Evolutionary conservation across 106 monocot species (phyloP), one percentile per base, ranked within the genome.

Genomic region (Amphibolis antarctica): DNA sequence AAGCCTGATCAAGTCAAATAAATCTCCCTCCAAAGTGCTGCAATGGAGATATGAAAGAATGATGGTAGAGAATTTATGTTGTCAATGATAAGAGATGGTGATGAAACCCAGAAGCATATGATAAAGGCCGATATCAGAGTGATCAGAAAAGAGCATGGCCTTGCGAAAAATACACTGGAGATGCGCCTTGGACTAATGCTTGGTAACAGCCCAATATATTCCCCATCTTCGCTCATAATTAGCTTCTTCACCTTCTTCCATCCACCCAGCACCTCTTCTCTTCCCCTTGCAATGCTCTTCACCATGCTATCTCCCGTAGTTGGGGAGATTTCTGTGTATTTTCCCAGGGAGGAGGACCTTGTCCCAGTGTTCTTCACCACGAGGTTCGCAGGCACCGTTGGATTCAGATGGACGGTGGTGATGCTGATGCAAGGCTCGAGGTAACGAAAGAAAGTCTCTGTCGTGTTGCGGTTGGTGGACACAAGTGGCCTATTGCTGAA

Each of bases 401-500:
- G 75, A 66, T 79, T 81, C 69, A 83, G 22, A 75, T 89, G 86
- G 62, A 89, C 60, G 5, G 47, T 84, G 5, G 47, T 84, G 59
- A 94, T 81, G 65, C 66, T 86, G 66, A 84, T 84, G 0, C 75
- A 68, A 19, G 83, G 81, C 59, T 83, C 93, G 7, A 78, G 57
- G 14, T 42, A 74, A 47, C 81, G 83, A 46, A 79, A 94, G 68
- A 77, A 77, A 36, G 93, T 94, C 53, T 83, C 42, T 13, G 81
- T 63, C 23, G 57, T 64, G 5, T 69, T 60, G 5, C 56, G 64
- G 36, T 66, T 73, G n/a, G n/a, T 73, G 19, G 86, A 86, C 10
- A 84, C 50, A 60, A 89, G 72, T 15, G 79, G 62, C 10, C 79
- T 76, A 20, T 81, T 66, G 42, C 52, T 79, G 74, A 86, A 69